phyloP scores from a whole-genome alignment of 176 grass and related monocot species.

The Canna indica region DNA sequence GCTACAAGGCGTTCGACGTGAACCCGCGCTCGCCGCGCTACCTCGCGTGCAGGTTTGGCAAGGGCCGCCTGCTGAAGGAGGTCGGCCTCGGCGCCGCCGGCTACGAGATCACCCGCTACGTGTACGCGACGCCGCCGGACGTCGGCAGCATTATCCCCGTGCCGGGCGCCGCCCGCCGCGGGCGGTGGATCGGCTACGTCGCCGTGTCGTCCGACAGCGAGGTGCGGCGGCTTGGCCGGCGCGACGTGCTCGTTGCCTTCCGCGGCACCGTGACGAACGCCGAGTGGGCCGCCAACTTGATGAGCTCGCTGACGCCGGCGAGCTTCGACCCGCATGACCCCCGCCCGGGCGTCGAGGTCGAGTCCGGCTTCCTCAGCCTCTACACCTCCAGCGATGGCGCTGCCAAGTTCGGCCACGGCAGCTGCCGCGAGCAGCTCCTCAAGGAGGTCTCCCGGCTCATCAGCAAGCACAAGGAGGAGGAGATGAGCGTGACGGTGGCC shows the following conservation, averaged over 20 bases:
- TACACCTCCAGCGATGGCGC: not conserved
- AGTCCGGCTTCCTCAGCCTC: conserved; percentile 10
- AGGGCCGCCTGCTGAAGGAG: not conserved
- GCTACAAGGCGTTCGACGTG: conserved; percentile 11
- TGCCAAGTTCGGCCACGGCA: not conserved
- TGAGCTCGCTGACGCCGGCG: conserved; percentile 5
- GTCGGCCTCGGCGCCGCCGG: not conserved
- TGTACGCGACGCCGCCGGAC: conserved; percentile 2
- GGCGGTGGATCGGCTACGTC: conserved; percentile 8
- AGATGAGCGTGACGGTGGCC: conserved; percentile 2
- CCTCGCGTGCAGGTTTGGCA: conserved; percentile 5
- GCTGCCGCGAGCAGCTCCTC: conserved; percentile 12
- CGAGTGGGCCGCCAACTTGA: conserved; percentile 6
- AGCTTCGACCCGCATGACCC: not conserved
- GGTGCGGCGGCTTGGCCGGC: not conserved
- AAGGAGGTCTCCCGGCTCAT: not conserved
- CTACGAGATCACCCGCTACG: conserved; percentile 5
- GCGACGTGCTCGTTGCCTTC: conserved; percentile 6
- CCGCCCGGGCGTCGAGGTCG: not conserved
- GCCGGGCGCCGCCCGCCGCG: not conserved
- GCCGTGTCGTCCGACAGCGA: not conserved
- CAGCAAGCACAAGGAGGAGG: not conserved
- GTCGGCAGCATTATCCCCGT: not conserved
- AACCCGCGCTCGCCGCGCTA: not conserved
- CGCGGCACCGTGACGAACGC: not conserved